Evolutionary conservation across 768 basidiomycete species (phyloP).

Genomic region (Lactifluus hygrophoroides): DNA sequence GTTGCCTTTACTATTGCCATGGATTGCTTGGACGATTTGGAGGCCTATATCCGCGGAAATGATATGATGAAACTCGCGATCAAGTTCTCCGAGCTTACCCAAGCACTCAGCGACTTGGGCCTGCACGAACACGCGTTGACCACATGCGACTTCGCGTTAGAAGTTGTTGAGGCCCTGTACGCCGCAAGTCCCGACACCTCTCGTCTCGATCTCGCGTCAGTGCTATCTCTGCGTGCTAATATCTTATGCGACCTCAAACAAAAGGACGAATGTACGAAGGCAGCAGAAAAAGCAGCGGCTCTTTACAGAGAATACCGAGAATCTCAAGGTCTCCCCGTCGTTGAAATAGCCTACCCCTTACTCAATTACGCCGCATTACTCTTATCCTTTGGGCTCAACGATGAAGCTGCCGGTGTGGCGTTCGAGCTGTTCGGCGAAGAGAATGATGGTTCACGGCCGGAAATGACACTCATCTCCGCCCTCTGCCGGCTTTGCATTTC

Average conservation of each 20-base stretch:
- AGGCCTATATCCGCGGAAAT: background rate
- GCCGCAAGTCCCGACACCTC: background rate
- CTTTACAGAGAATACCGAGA: background rate
- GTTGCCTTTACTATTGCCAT: background rate
- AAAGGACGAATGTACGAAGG: background rate
- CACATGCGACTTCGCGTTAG: background rate
- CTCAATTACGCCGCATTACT: slow-evolving; percentile 3
- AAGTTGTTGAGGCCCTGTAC: background rate
- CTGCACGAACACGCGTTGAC: background rate
- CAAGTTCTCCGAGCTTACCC: background rate
- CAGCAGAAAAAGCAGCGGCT: background rate
- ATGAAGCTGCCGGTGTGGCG: background rate
- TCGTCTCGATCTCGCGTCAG: background rate
- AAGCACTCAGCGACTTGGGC: slow-evolving; percentile 13
- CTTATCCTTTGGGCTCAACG: background rate
- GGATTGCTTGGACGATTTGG: background rate
- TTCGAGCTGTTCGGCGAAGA: slow-evolving; percentile 2
- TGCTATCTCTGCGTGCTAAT: slow-evolving; percentile 1
- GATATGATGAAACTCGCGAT: background rate
- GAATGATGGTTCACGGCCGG: background rate
- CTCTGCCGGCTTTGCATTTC: slow-evolving; percentile 4
- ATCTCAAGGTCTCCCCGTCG: background rate
- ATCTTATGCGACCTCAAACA: slow-evolving; percentile 4
- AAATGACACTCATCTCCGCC: background rate
- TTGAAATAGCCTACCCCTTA: background rate